Evolutionary conservation across 2,329 filamentous ascomycete species (phyloP).

Genomic region (Phaeosphaeria sp.): DNA sequence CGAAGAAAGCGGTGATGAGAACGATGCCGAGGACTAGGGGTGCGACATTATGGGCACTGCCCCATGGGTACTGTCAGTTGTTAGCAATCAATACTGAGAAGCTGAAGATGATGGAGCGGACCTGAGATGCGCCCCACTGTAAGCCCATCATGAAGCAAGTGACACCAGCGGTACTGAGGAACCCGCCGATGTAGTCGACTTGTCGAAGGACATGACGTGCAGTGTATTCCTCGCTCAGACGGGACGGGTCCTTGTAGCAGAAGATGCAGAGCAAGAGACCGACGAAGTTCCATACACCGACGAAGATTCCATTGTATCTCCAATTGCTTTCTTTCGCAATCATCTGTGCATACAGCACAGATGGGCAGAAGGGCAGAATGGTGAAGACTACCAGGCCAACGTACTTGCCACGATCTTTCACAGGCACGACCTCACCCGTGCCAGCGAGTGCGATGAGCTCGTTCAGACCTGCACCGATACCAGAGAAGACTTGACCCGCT

Average conservation of each 20-base stretch:
- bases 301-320: conserved; percentile 62
- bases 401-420: conserved; percentile 68
- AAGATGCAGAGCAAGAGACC: conserved; percentile 59
- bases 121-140: conserved; percentile 47
- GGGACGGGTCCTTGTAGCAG: conserved; percentile 50
- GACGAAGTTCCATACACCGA: conserved; percentile 59
- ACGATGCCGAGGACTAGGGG: conserved; percentile 61
- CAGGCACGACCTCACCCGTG: conserved; percentile 71
- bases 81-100: conserved; percentile 54
- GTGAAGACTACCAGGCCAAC: conserved; percentile 66
- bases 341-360: conserved; percentile 67
- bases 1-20: conserved; percentile 57
- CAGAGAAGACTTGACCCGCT: conserved; percentile 59
- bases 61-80: conserved; percentile 62
- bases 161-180: conserved; percentile 38
- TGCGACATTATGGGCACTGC: conserved; percentile 60
- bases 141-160: conserved; percentile 47
- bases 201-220: conserved; percentile 32
- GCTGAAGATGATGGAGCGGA: conserved; percentile 12
- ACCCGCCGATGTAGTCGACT: conserved; percentile 41
- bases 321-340: conserved; percentile 58
- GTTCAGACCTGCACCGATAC: conserved; percentile 70
- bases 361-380: conserved; percentile 68
- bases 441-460: conserved; percentile 72
- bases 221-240: conserved; percentile 50